phyloP scores from a whole-genome alignment of 1,139 yeast genomes.

The Yamadazyma taylorii region DNA sequence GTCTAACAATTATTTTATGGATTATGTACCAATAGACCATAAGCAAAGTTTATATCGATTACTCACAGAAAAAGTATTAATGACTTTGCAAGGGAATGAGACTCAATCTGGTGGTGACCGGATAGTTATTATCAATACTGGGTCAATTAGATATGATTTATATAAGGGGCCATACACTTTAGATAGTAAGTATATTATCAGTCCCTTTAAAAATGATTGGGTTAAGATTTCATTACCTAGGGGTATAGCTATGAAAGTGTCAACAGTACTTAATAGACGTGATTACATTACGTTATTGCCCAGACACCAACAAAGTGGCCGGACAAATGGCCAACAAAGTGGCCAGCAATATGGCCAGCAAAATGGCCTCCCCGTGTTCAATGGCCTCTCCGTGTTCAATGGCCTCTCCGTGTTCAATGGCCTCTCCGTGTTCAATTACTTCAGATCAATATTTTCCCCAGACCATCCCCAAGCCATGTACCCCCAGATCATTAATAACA shows the following conservation, averaged over 20 bases:
- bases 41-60: constrained; percentile 60
- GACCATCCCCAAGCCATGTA: not conserved
- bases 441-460: not conserved
- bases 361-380: too few relatives aligned
- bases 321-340: not conserved
- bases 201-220: constrained; percentile 89
- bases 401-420: too few relatives aligned
- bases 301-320: constrained; percentile 24
- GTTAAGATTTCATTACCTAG: constrained; percentile 54
- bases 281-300: constrained; percentile 42
- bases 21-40: constrained; percentile 67
- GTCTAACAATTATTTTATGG: constrained; percentile 61
- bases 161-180: constrained; percentile 82
- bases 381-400: too few relatives aligned
- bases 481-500: not conserved
- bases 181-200: constrained; percentile 79
- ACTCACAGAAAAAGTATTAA: constrained; percentile 58
- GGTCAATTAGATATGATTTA: constrained; percentile 85
- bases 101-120: constrained; percentile 38
- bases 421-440: not conserved
- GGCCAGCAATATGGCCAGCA: not conserved
- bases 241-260: constrained; percentile 46
- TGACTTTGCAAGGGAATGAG: constrained; percentile 37
- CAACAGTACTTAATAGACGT: constrained; percentile 49
- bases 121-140: constrained; percentile 75